These are phyloP conservation scores for Melaleuca quinquenervia DNA, from an alignment of 345 rosid species.

Conservation along the genomic window DNA sequence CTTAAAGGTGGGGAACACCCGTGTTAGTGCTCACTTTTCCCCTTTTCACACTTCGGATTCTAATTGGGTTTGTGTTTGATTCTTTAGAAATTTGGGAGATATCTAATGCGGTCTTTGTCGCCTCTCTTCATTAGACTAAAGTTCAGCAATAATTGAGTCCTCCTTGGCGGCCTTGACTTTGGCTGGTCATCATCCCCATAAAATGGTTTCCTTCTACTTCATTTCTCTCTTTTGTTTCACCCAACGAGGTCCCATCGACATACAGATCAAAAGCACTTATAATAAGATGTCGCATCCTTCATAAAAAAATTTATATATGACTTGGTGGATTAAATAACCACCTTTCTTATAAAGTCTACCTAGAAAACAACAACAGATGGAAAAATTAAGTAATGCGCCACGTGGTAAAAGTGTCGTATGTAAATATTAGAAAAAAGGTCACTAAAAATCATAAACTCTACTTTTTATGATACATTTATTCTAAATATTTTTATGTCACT, in stretches of 20 bases:
- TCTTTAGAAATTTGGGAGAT: not conserved
- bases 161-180: not conserved
- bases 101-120: not conserved
- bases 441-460: no score
- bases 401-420: no score
- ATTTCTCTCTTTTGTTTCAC: no score
- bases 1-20: not conserved
- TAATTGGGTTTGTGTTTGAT: not conserved
- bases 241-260: not conserved
- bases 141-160: not conserved
- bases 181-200: not conserved
- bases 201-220: not conserved
- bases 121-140: not conserved
- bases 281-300: not conserved
- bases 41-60: not conserved
- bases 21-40: not conserved
- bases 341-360: fast-evolving
- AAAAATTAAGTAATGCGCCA: not conserved
- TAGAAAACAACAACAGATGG: not conserved
- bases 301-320: not conserved
- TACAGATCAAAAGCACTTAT: not conserved
- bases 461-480: no score
- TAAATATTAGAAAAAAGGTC: no score
- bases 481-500: no score
- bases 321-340: not conserved